These are phyloP conservation scores for Penicillium canariense DNA, from an alignment of 495 filamentous ascomycete genomes.

Conservation along the genomic window DNA sequence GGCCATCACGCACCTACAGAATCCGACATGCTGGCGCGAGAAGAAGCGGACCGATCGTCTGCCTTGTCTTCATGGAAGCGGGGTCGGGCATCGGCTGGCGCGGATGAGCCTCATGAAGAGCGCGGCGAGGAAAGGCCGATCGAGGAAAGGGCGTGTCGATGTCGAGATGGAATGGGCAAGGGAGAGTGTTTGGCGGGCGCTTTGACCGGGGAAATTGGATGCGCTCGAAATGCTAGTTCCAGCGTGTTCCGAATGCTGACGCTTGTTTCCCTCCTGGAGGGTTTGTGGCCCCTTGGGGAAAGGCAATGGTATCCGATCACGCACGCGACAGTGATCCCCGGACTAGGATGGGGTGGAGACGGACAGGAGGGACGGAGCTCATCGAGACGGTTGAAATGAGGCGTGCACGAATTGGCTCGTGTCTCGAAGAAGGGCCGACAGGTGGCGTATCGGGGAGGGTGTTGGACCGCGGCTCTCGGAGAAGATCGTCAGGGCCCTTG, in stretches of 20 bases:
- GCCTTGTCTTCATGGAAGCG: slow-evolving; percentile 37
- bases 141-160: not conserved
- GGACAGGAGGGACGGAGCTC: not conserved
- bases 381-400: not conserved
- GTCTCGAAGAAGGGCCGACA: slow-evolving; percentile 10
- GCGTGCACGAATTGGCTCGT: slow-evolving; percentile 8
- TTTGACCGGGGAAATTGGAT: slow-evolving; percentile 3
- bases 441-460: slow-evolving; percentile 11
- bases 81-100: slow-evolving; percentile 30
- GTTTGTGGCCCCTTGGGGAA: slow-evolving; percentile 3
- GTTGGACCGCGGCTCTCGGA: slow-evolving; percentile 43
- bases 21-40: slow-evolving; percentile 50
- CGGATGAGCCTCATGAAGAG: slow-evolving; percentile 29
- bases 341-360: not conserved
- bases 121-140: not conserved
- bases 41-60: slow-evolving; percentile 22
- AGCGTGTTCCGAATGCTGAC: not conserved
- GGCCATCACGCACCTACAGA: slow-evolving; percentile 50
- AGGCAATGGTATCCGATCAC: slow-evolving; percentile 12
- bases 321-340: slow-evolving; percentile 6
- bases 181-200: not conserved
- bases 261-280: not conserved
- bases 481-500: slow-evolving; percentile 30
- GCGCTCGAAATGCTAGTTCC: not conserved
- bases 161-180: not conserved